Percentiles rank a stretch among this genome's conserved stretches.
Conservation (phyloP, 2,329 filamentous ascomycete species). For the Stachybotrys chartarum region DNA sequence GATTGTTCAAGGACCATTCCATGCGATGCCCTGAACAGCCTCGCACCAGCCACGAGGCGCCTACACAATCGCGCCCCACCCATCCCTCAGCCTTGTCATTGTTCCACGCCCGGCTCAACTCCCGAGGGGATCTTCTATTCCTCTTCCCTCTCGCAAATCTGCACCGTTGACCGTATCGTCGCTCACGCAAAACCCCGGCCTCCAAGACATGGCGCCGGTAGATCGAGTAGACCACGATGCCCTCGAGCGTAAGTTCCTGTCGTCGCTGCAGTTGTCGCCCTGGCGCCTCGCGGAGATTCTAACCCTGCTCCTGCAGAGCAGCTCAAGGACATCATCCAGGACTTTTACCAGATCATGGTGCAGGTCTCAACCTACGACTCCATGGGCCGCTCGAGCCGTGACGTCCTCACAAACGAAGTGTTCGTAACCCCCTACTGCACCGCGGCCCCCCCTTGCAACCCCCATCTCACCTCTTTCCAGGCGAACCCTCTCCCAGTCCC, state of each 20-base stretch:
- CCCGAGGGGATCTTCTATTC: no score
- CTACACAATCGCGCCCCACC: no score
- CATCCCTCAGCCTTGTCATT: no score
- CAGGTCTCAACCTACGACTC: constrained; percentile 56
- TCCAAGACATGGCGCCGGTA: constrained; percentile 31
- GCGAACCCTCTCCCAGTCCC: constrained; percentile 30
- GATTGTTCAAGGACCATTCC: no score
- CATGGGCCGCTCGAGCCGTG: constrained; percentile 40
- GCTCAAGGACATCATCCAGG: constrained; percentile 56
- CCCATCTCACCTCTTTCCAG: constrained; percentile 13
- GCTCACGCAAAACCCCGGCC: not conserved
- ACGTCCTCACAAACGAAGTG: constrained; percentile 50
- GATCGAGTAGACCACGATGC: constrained; percentile 28
- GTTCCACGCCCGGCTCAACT: no score
- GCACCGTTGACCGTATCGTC: no score
- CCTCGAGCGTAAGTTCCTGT: constrained; percentile 27
- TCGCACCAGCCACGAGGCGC: no score
- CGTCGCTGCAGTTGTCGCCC: not conserved
- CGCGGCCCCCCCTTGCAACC: not conserved
- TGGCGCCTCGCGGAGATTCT: constrained; percentile 6
- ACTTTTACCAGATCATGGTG: constrained; percentile 57
- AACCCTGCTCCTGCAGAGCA: constrained; percentile 34
- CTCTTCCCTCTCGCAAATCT: no score
- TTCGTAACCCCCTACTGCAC: constrained; percentile 13
- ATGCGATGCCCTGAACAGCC: no score